A percentile compares a stretch with the other conserved stretches of the same genome.
These are phyloP conservation scores for Pleurotus cornucopiae DNA, from an alignment of 768 basidiomycete species.

Conservation along the genomic window DNA sequence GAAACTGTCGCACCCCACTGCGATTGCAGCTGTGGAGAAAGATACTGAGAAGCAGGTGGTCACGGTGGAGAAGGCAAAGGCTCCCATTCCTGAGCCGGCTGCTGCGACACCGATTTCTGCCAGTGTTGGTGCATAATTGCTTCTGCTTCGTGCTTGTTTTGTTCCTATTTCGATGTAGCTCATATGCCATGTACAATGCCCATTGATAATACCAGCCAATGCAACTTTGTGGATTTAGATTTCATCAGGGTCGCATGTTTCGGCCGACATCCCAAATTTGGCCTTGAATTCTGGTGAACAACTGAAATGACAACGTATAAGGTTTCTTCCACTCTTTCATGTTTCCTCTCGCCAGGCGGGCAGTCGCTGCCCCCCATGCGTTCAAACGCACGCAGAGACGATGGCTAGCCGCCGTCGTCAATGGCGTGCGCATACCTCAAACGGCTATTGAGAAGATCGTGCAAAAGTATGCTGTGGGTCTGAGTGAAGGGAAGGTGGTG, in stretches of 20 bases:
- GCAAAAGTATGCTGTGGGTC: slow-evolving; percentile 92
- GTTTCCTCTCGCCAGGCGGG: not conserved
- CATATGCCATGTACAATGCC: not conserved
- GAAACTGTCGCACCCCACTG: slow-evolving; percentile 35
- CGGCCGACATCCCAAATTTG: slow-evolving; percentile 2
- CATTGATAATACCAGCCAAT: not conserved
- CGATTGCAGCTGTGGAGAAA: slow-evolving; percentile 8
- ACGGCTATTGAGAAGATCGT: slow-evolving; percentile 97
- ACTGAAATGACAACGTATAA: not conserved
- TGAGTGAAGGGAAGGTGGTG: slow-evolving; percentile 74
- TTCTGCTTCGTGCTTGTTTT: not conserved
- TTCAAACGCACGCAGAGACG: slow-evolving; percentile 11
- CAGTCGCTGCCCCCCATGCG: not conserved
- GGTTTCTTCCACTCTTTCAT: slow-evolving; percentile 1
- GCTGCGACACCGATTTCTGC: slow-evolving; percentile 10
- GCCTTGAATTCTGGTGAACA: not conserved
- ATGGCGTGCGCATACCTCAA: slow-evolving; percentile 50
- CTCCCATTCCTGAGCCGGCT: not conserved
- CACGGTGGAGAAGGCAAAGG: not conserved
- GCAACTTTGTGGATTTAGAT: too few relatives aligned
- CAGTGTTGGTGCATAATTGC: slow-evolving; percentile 3
- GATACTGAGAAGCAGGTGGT: not conserved
- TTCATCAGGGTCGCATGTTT: not conserved
- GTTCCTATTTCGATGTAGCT: not conserved
- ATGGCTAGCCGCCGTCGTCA: slow-evolving; percentile 21